Percentiles rank a stretch among this genome's conserved stretches.
Conservation (phyloP, 108 stramenopile species). For the Stephanodiscus triporus region DNA sequence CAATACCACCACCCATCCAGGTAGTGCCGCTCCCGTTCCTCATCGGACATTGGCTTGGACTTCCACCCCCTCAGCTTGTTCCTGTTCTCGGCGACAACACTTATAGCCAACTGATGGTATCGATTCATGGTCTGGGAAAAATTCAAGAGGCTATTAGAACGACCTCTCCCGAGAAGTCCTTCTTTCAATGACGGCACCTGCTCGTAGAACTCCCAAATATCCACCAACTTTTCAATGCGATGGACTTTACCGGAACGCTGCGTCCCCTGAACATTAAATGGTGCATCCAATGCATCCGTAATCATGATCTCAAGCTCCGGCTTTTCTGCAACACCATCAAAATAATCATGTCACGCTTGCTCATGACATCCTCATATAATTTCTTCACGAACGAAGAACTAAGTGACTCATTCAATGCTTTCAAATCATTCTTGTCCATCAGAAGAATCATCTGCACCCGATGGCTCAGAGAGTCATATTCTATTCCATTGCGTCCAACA, state of each 20-base stretch:
- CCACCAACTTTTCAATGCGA: not conserved
- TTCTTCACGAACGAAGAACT: not conserved
- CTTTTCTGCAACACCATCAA: not conserved
- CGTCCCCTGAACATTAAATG: not conserved
- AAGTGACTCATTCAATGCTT: not conserved
- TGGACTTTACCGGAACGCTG: not conserved
- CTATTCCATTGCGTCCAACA: no score
- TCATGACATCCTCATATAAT: not conserved
- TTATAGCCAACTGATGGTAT: not conserved
- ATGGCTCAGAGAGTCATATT: not conserved
- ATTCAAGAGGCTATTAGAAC: not conserved
- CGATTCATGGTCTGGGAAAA: not conserved
- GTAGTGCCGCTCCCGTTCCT: not conserved
- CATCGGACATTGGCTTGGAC: not conserved
- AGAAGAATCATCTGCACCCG: constrained; percentile 3
- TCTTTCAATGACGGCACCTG: not conserved
- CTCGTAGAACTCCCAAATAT: constrained; percentile 3
- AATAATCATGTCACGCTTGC: not conserved
- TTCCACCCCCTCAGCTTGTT: constrained; percentile 3
- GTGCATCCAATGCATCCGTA: not conserved
- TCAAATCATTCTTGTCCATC: not conserved
- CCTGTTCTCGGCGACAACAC: not conserved
- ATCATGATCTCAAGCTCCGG: not conserved
- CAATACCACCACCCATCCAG: not conserved
- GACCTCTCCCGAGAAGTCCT: not conserved